These are phyloP conservation scores for Vaccinium vitisidaea DNA, from an alignment of 148 eudicot species.

Conservation along the genomic window DNA sequence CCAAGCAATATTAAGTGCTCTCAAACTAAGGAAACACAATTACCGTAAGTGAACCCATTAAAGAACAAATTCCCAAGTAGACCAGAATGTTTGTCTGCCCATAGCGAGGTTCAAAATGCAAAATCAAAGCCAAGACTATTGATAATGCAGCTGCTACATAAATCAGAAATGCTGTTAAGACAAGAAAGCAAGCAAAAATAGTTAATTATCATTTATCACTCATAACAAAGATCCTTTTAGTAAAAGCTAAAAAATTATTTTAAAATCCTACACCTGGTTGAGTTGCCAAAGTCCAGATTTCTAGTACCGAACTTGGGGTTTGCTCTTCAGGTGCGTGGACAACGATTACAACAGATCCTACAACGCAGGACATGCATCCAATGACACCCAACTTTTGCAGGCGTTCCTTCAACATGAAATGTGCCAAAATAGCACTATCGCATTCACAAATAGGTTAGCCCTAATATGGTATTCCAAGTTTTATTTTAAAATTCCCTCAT, in stretches of 20 bases:
- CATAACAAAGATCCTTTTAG: neutral
- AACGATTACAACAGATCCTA: constrained; percentile 82
- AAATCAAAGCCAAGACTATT: constrained; percentile 54
- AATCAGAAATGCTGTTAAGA: constrained; percentile 66
- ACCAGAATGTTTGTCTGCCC: constrained; percentile 83
- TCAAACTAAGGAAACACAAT: constrained; percentile 10
- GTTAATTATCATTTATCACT: neutral
- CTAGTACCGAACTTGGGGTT: constrained; percentile 63
- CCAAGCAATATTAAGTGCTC: neutral
- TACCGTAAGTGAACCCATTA: constrained; percentile 88
- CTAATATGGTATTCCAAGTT: constrained; percentile 2
- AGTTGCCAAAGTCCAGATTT: constrained; percentile 82
- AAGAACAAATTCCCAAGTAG: constrained; percentile 89
- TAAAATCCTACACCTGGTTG: constrained; percentile 57
- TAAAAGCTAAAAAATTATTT: neutral
- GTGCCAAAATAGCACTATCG: constrained; percentile 86
- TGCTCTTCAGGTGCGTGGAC: constrained; percentile 91
- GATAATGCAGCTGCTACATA: constrained; percentile 71
- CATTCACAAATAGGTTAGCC: constrained; percentile 30
- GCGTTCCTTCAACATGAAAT: constrained; percentile 73
- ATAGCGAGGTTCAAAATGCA: constrained; percentile 75
- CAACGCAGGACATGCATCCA: constrained; percentile 84
- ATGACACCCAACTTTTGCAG: constrained; percentile 58
- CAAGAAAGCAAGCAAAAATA: constrained; percentile 20
- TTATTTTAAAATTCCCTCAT: neutral